These are phyloP conservation scores for Calonectria multiphialidica DNA, from an alignment of 2,329 filamentous ascomycete species.

Conservation along the genomic window DNA sequence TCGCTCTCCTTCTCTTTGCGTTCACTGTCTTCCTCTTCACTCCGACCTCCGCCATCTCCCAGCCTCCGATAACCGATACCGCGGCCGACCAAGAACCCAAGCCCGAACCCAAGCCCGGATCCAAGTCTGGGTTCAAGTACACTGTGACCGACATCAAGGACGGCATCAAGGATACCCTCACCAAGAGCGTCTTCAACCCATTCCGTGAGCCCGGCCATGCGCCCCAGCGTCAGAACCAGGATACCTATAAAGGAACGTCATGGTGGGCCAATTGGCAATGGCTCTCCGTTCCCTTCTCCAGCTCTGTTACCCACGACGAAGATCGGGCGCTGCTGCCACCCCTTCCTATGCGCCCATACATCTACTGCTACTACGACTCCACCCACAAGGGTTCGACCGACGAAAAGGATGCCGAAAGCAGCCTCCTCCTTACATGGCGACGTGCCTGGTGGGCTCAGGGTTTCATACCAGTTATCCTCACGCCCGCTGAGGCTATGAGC, in stretches of 20 bases:
- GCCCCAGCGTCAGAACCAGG: slow-evolving; percentile 81
- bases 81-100: not conserved
- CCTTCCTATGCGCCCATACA: slow-evolving; percentile 74
- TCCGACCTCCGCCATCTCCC: slow-evolving; percentile 61
- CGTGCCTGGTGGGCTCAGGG: slow-evolving; percentile 96
- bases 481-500: slow-evolving; percentile 82
- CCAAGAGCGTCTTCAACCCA: slow-evolving; percentile 69
- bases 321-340: slow-evolving; percentile 87
- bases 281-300: slow-evolving; percentile 87
- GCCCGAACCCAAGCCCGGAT: slow-evolving; percentile 54
- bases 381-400: slow-evolving; percentile 71
- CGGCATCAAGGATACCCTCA: slow-evolving; percentile 50
- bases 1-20: slow-evolving; percentile 64
- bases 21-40: slow-evolving; percentile 64
- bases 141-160: slow-evolving; percentile 58
- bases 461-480: slow-evolving; percentile 86
- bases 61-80: slow-evolving; percentile 60
- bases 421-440: slow-evolving; percentile 87
- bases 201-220: slow-evolving; percentile 79
- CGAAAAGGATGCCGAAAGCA: slow-evolving; percentile 79
- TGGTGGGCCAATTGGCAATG: slow-evolving; percentile 95
- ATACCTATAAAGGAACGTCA: slow-evolving; percentile 80
- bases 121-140: slow-evolving; percentile 49
- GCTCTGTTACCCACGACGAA: slow-evolving; percentile 82
- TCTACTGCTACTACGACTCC: slow-evolving; percentile 93